Percentiles rank a stretch among this genome's conserved stretches.
These are phyloP conservation scores for Omphalea diandra DNA, from an alignment of 441 rosid genomes.

Conservation along the genomic window DNA sequence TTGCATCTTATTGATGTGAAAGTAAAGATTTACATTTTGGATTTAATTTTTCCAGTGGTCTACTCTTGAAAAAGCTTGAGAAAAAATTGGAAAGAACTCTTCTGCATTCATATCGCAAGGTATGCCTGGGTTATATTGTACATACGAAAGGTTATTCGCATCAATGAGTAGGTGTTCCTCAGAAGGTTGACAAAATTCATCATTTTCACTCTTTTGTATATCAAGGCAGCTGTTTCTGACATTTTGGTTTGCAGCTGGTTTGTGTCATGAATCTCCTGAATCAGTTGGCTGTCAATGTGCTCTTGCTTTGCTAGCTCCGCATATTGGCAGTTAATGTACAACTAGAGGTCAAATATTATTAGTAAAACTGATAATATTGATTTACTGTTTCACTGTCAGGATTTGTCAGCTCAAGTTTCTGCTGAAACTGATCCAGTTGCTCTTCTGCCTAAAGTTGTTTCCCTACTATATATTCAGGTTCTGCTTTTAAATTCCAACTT, in stretches of 20 bases:
- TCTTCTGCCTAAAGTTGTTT: conserved; percentile 92
- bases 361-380: conserved; percentile 15
- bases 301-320: neutral
- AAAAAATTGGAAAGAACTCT: conserved; percentile 92
- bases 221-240: neutral
- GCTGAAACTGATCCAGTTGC: conserved; percentile 78
- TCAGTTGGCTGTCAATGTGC: neutral
- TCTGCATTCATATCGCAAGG: conserved; percentile 95
- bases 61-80: conserved; percentile 78
- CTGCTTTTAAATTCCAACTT: conserved; percentile 1
- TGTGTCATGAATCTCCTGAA: neutral
- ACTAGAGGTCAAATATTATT: conserved; percentile 8
- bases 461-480: conserved; percentile 87
- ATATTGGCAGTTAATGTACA: neutral
- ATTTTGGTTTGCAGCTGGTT: neutral
- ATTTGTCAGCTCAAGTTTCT: conserved; percentile 77
- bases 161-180: neutral
- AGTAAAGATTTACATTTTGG: conserved; percentile 21
- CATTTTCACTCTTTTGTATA: neutral
- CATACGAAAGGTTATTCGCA: neutral
- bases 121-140: conserved; percentile 26
- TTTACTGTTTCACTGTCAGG: conserved; percentile 49
- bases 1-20: neutral
- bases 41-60: conserved; percentile 56
- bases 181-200: neutral